Evolutionary conservation across 1,284 basidiomycete species (phyloP).

Genomic region (Ustilago hordei): DNA sequence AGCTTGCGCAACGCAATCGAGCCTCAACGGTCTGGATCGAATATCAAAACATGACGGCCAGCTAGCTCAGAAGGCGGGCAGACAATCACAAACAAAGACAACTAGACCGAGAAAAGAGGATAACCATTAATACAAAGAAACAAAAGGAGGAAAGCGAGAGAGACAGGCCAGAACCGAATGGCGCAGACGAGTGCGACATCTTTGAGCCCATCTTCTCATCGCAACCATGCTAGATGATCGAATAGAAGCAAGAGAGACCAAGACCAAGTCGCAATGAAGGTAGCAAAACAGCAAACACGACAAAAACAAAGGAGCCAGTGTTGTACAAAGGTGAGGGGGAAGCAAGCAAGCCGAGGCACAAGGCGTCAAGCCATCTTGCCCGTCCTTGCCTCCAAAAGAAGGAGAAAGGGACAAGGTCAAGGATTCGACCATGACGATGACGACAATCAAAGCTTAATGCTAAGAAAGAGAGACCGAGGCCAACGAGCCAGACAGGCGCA

Average conservation of each 20-base stretch:
- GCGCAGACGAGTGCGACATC: constrained; percentile 9
- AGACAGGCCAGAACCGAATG: constrained; percentile 21
- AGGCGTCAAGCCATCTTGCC: constrained; percentile 5
- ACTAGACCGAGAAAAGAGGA: constrained; percentile 31
- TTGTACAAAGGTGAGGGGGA: constrained; percentile 40
- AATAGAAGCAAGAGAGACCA: not conserved
- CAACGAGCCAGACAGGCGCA: constrained; percentile 16
- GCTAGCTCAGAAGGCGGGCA: not conserved
- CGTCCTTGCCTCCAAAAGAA: not conserved
- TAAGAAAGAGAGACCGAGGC: constrained; percentile 13
- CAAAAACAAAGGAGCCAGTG: constrained; percentile 40
- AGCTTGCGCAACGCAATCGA: not conserved
- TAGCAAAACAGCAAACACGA: constrained; percentile 31
- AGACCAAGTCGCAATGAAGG: constrained; percentile 12
- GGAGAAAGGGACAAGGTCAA: not conserved
- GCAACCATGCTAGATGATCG: not conserved
- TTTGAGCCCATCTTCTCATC: not conserved
- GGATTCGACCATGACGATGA: constrained; percentile 18
- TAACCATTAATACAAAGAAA: constrained; percentile 57
- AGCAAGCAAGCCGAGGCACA: constrained; percentile 10
- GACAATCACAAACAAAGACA: not conserved
- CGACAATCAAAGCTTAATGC: constrained; percentile 34
- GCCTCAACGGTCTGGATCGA: not conserved
- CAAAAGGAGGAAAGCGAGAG: constrained; percentile 28
- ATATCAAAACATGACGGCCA: constrained; percentile 5